These are phyloP conservation scores for Pichia sp. DNA, from an alignment of 1,139 yeast genomes.

Conservation along the genomic window DNA sequence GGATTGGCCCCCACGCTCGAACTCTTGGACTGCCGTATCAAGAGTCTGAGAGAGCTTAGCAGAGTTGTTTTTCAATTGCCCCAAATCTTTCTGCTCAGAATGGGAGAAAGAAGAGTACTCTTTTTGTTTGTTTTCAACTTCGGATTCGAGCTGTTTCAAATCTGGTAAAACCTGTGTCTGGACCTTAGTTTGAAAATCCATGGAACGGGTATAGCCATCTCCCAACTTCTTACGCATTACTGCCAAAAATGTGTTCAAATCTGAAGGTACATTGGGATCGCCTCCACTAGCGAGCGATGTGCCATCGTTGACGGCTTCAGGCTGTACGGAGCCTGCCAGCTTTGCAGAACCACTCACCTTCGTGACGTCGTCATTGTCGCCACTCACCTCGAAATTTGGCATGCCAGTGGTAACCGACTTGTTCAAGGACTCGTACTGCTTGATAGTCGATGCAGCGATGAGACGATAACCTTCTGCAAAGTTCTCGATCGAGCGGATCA, in stretches of 20 bases:
- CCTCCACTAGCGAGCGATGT: constrained; percentile 8
- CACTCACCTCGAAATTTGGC: constrained; percentile 30
- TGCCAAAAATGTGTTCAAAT: constrained; percentile 26
- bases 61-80: constrained; percentile 18
- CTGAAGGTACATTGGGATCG: constrained; percentile 16
- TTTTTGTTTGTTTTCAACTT: constrained; percentile 37
- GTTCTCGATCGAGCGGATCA: constrained; percentile 23
- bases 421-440: constrained; percentile 26
- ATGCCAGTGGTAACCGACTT: constrained; percentile 22
- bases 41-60: constrained; percentile 24
- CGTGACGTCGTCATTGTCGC: constrained; percentile 21
- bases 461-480: constrained; percentile 27
- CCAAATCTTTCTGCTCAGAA: constrained; percentile 27
- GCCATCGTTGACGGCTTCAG: constrained; percentile 14
- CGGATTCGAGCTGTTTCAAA: constrained; percentile 26
- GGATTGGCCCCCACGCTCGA: constrained; percentile 15
- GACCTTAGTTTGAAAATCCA: constrained; percentile 25
- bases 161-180: constrained; percentile 29
- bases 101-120: constrained; percentile 32
- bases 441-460: constrained; percentile 23
- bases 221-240: constrained; percentile 25
- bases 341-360: constrained; percentile 28
- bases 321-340: constrained; percentile 20
- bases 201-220: constrained; percentile 17
- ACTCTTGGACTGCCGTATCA: constrained; percentile 22